Evolutionary conservation across 306 rosid genomes (phyloP).

Genomic region (Arachis stenosperma): DNA sequence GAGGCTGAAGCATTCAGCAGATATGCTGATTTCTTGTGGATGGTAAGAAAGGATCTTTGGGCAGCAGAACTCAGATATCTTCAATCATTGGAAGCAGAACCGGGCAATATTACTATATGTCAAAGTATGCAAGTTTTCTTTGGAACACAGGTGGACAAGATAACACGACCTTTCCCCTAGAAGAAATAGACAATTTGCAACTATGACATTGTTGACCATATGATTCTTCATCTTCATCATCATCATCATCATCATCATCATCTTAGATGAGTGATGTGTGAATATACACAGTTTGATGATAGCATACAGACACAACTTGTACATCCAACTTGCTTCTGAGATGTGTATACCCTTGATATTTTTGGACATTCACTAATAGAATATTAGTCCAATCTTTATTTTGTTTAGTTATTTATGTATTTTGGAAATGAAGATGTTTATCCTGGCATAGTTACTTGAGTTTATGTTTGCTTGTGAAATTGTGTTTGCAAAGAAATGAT

Average conservation of each 20-base stretch:
- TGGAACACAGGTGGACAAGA: slow-evolving; percentile 74
- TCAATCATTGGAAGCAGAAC: slow-evolving; percentile 70
- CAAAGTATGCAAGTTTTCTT: slow-evolving; percentile 70
- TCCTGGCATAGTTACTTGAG: neutral
- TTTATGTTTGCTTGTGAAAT: neutral
- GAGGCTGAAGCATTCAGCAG: slow-evolving; percentile 65
- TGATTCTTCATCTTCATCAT: slow-evolving; percentile 11
- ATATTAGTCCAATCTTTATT: slow-evolving; percentile 1
- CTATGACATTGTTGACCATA: slow-evolving; percentile 24
- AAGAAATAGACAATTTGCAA: slow-evolving; percentile 39
- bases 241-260: neutral
- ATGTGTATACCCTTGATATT: neutral
- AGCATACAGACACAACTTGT: neutral
- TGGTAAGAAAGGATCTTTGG: slow-evolving; percentile 60
- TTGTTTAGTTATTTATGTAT: neutral
- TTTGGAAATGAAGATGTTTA: neutral
- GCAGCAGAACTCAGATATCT: slow-evolving; percentile 70
- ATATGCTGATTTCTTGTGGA: slow-evolving; percentile 76
- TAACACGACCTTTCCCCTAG: slow-evolving; percentile 52
- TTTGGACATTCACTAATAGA: slow-evolving; percentile 2
- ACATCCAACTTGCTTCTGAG: neutral
- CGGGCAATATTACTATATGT: slow-evolving; percentile 49
- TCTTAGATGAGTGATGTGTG: neutral
- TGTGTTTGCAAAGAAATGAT: slow-evolving; percentile 6
- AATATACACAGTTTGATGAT: neutral